phyloP scores from a whole-genome alignment of 805 yeast species.

The Starmerella asiatica region DNA sequence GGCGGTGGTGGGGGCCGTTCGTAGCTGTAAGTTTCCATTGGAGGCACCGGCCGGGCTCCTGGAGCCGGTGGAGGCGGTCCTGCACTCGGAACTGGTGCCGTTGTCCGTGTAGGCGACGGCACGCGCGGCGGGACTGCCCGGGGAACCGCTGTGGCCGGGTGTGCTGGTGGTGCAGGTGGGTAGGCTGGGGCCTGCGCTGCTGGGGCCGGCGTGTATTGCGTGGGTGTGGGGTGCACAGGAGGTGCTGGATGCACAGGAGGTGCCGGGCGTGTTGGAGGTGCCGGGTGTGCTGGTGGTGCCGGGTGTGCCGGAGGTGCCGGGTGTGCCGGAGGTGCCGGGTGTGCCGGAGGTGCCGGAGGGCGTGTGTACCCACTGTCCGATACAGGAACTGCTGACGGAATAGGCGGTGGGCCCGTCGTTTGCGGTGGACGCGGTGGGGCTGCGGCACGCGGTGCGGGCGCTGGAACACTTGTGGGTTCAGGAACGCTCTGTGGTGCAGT shows the following conservation, averaged over 20 bases:
- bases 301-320: not conserved
- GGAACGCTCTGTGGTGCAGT: not conserved
- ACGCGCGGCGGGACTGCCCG: constrained; percentile 13
- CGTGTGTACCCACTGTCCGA: not conserved
- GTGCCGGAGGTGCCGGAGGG: not conserved
- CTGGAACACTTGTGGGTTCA: constrained; percentile 1
- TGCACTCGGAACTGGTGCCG: constrained; percentile 3
- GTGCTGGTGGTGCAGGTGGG: not conserved
- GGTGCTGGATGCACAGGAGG: constrained; percentile 12
- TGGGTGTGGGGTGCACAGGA: not conserved
- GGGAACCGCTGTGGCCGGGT: not conserved
- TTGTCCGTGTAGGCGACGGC: constrained; percentile 13
- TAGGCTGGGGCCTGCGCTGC: not conserved
- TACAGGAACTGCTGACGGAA: too few species aligned
- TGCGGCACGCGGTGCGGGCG: constrained; percentile 1
- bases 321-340: not conserved
- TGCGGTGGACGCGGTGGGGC: not conserved
- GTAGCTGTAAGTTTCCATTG: constrained; percentile 1
- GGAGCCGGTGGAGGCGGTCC: constrained; percentile 3
- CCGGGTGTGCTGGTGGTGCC: not conserved
- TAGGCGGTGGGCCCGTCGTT: not conserved
- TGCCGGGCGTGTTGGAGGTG: constrained; percentile 2
- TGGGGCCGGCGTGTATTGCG: not conserved
- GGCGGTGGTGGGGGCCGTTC: constrained; percentile 6
- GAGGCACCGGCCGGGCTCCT: constrained; percentile 1